Conservation (phyloP, 2,329 filamentous ascomycete genomes). For the Rhexocercosporidium sp. region DNA sequence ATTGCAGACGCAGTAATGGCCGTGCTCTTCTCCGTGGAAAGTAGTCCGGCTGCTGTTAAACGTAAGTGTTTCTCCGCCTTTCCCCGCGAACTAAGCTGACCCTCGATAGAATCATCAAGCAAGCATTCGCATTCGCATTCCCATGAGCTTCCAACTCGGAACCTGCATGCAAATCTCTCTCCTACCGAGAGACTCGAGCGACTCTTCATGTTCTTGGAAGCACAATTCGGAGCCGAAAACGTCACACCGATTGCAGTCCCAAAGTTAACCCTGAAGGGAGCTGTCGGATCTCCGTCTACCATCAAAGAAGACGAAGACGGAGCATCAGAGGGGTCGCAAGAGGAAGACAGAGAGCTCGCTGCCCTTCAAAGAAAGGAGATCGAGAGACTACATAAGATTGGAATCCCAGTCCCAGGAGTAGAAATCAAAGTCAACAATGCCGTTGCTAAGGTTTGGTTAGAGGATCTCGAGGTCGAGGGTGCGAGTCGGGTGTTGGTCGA, state of each 20-base stretch:
- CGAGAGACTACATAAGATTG: conserved; percentile 77
- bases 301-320: conserved; percentile 33
- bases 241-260: conserved; percentile 76
- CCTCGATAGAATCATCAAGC: conserved; percentile 59
- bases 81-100: conserved; percentile 30
- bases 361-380: conserved; percentile 64
- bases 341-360: conserved; percentile 45
- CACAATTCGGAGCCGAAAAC: conserved; percentile 87
- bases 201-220: conserved; percentile 94
- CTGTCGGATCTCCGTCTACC: conserved; percentile 32
- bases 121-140: conserved; percentile 58
- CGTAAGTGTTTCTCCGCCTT: conserved; percentile 57
- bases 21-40: conserved; percentile 89
- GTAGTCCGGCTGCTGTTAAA: conserved; percentile 91
- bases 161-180: conserved; percentile 75
- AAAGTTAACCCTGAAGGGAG: conserved; percentile 53
- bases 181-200: conserved; percentile 80
- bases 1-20: conserved; percentile 98
- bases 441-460: conserved; percentile 87
- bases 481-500: conserved; percentile 78
- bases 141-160: conserved; percentile 59
- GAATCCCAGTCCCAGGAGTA: conserved; percentile 89
- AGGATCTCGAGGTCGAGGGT: conserved; percentile 90
- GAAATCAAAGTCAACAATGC: conserved; percentile 88
- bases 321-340: conserved; percentile 40